Conservation (phyloP, 495 filamentous ascomycete genomes). For the Tuber borchii region DNA sequence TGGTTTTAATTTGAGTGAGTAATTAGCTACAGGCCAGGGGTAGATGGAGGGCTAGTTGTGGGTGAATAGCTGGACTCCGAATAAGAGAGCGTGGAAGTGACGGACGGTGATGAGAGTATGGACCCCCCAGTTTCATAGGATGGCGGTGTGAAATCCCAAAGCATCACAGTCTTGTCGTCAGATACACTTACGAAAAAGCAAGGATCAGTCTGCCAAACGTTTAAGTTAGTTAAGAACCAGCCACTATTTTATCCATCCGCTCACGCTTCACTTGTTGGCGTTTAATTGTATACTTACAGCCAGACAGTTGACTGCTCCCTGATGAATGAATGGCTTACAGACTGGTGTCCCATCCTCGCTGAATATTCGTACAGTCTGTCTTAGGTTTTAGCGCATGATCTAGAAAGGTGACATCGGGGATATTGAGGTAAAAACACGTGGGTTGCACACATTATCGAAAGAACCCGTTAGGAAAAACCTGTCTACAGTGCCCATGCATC, state of each 20-base stretch:
- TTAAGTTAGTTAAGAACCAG: slow-evolving; percentile 18
- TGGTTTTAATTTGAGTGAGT: neutral
- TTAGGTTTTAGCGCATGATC: slow-evolving; percentile 4
- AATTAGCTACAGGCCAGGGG: slow-evolving; percentile 7
- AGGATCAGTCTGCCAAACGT: slow-evolving; percentile 26
- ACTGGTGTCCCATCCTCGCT: slow-evolving; percentile 26
- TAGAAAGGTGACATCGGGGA: neutral
- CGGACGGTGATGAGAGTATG: slow-evolving; percentile 4
- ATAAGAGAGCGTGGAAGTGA: slow-evolving; percentile 11
- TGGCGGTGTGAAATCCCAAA: slow-evolving; percentile 33
- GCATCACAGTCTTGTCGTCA: slow-evolving; percentile 33
- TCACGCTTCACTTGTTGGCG: neutral
- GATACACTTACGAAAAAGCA: slow-evolving; percentile 35
- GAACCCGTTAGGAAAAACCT: slow-evolving; percentile 34
- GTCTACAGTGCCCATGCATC: slow-evolving; percentile 27
- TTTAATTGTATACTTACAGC: slow-evolving; percentile 19
- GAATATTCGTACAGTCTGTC: slow-evolving; percentile 28
- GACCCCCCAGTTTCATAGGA: neutral
- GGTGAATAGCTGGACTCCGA: slow-evolving; percentile 16
- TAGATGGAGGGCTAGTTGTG: slow-evolving; percentile 23
- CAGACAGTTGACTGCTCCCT: slow-evolving; percentile 28
- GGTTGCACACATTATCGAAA: slow-evolving; percentile 28
- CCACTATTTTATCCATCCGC: slow-evolving; percentile 3
- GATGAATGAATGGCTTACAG: slow-evolving; percentile 20
- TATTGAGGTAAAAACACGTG: neutral